Conservation (phyloP, 2,329 filamentous ascomycete species). For the Colletotrichum agaves region DNA sequence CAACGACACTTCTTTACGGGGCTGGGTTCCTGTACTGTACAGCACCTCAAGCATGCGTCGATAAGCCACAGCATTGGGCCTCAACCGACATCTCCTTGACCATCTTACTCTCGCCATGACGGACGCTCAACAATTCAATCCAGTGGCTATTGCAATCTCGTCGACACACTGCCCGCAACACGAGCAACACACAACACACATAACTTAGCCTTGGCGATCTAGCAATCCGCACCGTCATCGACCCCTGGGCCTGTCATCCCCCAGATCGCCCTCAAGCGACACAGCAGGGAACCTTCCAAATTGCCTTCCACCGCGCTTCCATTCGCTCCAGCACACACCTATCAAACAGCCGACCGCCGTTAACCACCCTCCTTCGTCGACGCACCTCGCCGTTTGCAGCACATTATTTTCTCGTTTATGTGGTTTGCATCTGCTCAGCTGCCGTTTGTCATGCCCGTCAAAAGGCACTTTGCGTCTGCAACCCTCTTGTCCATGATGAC, state of each 20-base stretch:
- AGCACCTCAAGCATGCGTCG: conserved; percentile 6
- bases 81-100: no score
- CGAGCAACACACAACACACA: neutral
- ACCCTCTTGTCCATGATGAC: neutral
- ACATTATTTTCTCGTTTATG: neutral
- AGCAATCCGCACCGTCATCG: neutral
- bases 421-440: neutral
- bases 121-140: neutral
- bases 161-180: neutral
- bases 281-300: conserved; percentile 26
- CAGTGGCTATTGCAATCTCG: neutral
- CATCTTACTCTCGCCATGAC: neutral
- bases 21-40: neutral
- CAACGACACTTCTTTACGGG: neutral
- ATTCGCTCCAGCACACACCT: conserved; percentile 18
- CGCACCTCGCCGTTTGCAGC: conserved; percentile 21
- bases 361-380: neutral
- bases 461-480: neutral
- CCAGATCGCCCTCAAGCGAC: conserved; percentile 23
- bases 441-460: neutral
- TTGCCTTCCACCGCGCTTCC: conserved; percentile 25
- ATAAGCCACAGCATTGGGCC: neutral
- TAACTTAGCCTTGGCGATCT: conserved; percentile 4
- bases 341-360: conserved; percentile 11
- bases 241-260: conserved; percentile 24